Evolutionary conservation across 2,329 filamentous ascomycete species (phyloP).

Genomic region (Aureobasidium sp.): DNA sequence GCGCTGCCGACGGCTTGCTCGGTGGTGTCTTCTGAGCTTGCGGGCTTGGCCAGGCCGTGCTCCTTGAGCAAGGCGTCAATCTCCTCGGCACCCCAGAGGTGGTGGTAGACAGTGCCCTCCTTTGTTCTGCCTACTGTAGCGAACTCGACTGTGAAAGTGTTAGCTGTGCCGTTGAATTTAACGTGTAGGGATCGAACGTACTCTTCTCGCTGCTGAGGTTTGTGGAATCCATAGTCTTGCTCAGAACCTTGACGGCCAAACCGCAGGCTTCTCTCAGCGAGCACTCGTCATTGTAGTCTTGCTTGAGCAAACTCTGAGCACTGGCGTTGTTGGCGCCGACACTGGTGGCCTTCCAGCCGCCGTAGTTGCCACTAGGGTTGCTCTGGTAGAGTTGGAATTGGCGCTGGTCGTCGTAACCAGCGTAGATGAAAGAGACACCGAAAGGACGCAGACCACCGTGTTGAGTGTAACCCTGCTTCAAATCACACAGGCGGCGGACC

Average conservation of each 20-base stretch:
- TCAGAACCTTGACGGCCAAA: conserved; percentile 95
- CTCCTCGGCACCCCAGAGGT: conserved; percentile 93
- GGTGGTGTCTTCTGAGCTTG: conserved; percentile 8
- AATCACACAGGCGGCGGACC: conserved; percentile 88
- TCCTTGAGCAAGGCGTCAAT: conserved; percentile 91
- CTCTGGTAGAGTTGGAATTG: conserved; percentile 99
- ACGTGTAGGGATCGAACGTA: conserved; percentile 36
- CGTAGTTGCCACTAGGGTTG: conserved; percentile 98
- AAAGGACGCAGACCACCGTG: conserved; percentile 97
- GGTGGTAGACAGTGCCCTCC: conserved; percentile 94
- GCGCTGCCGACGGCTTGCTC: conserved; percentile 17
- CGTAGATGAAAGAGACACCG: conserved; percentile 98
- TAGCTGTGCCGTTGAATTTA: not conserved
- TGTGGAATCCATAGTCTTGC: conserved; percentile 99
- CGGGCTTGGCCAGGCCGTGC: conserved; percentile 57
- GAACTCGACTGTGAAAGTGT: conserved; percentile 67
- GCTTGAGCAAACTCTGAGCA: conserved; percentile 93
- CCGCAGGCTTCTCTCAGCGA: conserved; percentile 92
- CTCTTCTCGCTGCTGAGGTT: conserved; percentile 99
- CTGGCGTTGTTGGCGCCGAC: conserved; percentile 97
- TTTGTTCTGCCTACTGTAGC: conserved; percentile 94
- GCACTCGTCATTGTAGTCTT: conserved; percentile 99
- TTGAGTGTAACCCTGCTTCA: conserved; percentile 99
- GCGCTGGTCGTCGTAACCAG: conserved; percentile 89
- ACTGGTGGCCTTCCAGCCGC: conserved; percentile 97